phyloP scores from a whole-genome alignment of 2,329 filamentous ascomycete species.

The Diaporthe destruens region DNA sequence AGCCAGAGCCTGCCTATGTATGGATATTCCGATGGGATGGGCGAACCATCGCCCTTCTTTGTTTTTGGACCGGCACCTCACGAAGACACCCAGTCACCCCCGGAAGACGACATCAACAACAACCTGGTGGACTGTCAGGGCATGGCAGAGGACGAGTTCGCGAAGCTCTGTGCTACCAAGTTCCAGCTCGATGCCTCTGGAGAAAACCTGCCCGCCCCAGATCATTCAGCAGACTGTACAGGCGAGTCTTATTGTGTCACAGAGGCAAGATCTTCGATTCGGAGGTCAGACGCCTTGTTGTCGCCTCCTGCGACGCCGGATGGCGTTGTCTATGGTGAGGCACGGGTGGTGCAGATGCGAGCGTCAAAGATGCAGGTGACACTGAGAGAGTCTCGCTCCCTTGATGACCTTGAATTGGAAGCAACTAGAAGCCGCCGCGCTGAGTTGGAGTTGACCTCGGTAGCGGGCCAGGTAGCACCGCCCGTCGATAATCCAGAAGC shows the following conservation, averaged over 20 bases:
- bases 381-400: conserved; percentile 53
- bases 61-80: conserved; percentile 56
- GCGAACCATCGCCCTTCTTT: conserved; percentile 61
- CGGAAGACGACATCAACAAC: background rate
- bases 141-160: background rate
- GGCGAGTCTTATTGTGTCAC: conserved; percentile 49
- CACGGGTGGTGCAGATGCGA: conserved; percentile 54
- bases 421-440: conserved; percentile 21
- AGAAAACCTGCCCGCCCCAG: background rate
- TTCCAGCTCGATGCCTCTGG: background rate
- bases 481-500: conserved; percentile 31
- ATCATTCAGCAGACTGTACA: conserved; percentile 50
- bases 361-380: conserved; percentile 46
- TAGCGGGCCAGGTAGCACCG: conserved; percentile 6
- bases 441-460: background rate
- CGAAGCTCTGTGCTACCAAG: background rate
- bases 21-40: conserved; percentile 57
- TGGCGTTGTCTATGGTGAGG: conserved; percentile 56
- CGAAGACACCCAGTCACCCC: conserved; percentile 11
- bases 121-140: background rate
- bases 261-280: conserved; percentile 38
- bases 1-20: conserved; percentile 65
- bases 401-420: conserved; percentile 47
- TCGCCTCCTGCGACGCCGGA: conserved; percentile 51
- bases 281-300: conserved; percentile 51